Base-by-base conservation (phyloP, 805 yeast genomes). In the Candida berthetii region DNA sequence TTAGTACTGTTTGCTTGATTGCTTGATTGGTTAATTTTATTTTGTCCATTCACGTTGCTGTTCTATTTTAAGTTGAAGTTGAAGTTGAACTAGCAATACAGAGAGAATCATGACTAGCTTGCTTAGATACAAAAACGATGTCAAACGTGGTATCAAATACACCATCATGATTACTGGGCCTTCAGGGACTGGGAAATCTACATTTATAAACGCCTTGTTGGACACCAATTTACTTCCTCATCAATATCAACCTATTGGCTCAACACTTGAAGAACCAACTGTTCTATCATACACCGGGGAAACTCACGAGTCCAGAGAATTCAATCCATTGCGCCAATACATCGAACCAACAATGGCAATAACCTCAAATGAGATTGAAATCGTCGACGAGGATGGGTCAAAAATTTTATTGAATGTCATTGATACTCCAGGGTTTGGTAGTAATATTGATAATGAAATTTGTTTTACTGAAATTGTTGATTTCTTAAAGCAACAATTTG, bases 361-460 rank as follows among this genome's bases (percentile, higher is more conserved):
- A 49, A 82, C 90, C 3, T 83, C 78, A 50, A 76, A 82, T 6
- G 68, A 69, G 17, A 70, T 80, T 22, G 86, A 81, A 52, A 69
- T 81, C 37, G 54, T 72, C 39, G 85, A 81, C 55, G 85, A 78
- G 38, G 83, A 77, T 47, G 77, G 74, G 44, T 65, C 76, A 13
- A 75, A 73, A 49, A 62, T 81, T 49, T 61, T 71, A 43, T 66
- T 88, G 36, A 78, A 71, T 29, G 68, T 80, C 7, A 71, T 85
- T 48, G 93, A 86, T 54, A 82, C 89, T 25, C 88, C 86, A 4
- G 90, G 89, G 0, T 86, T 82, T 62, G 96, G 95, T 15, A 82
- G 78, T 49, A 70, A 69, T 39, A 70, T 83, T 47, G 79, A 89
- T 63, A 85, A 81, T 56, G 68, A 76, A 37, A 51, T 82, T 39